Conservation (phyloP, 2,329 filamentous ascomycete genomes). For the Stagonosporopsis rhizophila region DNA sequence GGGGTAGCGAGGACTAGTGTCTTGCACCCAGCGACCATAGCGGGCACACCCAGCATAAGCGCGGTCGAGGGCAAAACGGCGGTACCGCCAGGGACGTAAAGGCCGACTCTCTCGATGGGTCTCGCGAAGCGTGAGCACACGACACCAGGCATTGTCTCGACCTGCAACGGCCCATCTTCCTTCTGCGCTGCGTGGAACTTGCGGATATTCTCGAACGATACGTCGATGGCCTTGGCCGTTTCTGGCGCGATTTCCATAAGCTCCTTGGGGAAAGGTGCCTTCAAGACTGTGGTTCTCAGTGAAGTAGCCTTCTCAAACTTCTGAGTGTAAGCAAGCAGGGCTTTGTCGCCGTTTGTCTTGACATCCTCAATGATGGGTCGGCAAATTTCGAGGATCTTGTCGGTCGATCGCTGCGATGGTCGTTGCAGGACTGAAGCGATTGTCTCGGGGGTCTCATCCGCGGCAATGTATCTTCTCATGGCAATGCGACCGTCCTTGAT, state of each 20-base stretch:
- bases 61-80: conserved; percentile 97
- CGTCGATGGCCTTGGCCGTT: conserved; percentile 89
- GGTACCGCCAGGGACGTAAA: conserved; percentile 95
- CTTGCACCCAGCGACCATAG: conserved; percentile 95
- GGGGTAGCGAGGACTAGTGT: conserved; percentile 94
- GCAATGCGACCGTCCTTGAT: conserved; percentile 68
- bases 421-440: conserved; percentile 80
- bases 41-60: conserved; percentile 96
- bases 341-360: conserved; percentile 81
- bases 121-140: conserved; percentile 91
- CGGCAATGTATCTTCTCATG: conserved; percentile 81
- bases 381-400: conserved; percentile 89
- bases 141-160: conserved; percentile 98
- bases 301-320: conserved; percentile 97
- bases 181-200: conserved; percentile 93
- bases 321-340: conserved; percentile 90
- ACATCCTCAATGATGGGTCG: conserved; percentile 91
- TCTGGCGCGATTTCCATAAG: conserved; percentile 86
- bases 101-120: conserved; percentile 92
- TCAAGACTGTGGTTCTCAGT: conserved; percentile 85
- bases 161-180: conserved; percentile 78
- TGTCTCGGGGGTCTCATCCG: conserved; percentile 67
- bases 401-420: conserved; percentile 93
- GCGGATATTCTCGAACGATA: conserved; percentile 91
- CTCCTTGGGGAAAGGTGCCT: conserved; percentile 82